These are phyloP conservation scores for Penicillium sp. DNA, from an alignment of 2,329 filamentous ascomycete genomes.

Conservation along the genomic window DNA sequence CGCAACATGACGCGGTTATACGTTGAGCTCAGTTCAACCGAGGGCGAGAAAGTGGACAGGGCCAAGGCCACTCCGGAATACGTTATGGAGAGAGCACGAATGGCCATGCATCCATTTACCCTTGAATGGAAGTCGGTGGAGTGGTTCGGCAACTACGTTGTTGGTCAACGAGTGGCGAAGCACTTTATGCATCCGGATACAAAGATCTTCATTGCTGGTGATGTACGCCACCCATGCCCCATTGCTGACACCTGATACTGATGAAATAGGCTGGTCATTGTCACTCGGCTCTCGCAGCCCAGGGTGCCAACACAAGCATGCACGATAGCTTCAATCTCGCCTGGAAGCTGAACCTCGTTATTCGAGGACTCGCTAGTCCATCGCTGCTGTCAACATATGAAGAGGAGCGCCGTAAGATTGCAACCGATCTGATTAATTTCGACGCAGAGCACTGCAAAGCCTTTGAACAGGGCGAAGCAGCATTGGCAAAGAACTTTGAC, in stretches of 20 bases:
- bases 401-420: conserved; percentile 29
- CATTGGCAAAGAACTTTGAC: conserved; percentile 63
- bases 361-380: conserved; percentile 22
- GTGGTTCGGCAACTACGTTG: conserved; percentile 50
- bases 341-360: conserved; percentile 33
- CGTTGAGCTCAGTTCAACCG: conserved; percentile 37
- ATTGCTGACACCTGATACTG: not conserved
- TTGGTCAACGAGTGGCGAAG: conserved; percentile 47
- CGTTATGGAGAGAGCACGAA: conserved; percentile 54
- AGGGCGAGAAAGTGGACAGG: conserved; percentile 28
- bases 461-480: conserved; percentile 57
- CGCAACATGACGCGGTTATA: conserved; percentile 64
- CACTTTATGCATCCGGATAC: conserved; percentile 42
- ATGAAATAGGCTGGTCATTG: conserved; percentile 26
- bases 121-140: conserved; percentile 43
- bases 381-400: conserved; percentile 28
- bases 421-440: conserved; percentile 30
- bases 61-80: conserved; percentile 55
- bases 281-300: conserved; percentile 31
- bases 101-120: conserved; percentile 44
- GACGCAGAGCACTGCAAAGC: conserved; percentile 46
- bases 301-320: conserved; percentile 36
- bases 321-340: conserved; percentile 36
- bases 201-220: conserved; percentile 48
- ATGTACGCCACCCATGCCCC: conserved; percentile 28